A percentile compares a stretch with the other conserved stretches of the same genome.
Evolutionary conservation across 176 grass and related monocot genomes (phyloP).

Genomic region (Tuctoria greenei): DNA sequence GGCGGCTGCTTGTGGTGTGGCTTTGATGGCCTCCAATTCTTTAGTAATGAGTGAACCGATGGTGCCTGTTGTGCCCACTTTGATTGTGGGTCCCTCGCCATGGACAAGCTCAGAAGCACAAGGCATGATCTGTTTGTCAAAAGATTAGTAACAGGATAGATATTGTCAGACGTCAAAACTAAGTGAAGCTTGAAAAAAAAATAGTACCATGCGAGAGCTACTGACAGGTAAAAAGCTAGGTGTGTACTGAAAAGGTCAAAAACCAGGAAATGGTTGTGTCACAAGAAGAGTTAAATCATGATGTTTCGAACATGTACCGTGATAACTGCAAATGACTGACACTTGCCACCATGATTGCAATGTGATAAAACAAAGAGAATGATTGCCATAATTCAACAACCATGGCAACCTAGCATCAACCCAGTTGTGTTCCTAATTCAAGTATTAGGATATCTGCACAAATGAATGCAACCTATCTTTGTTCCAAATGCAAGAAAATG

Average conservation of each 20-base stretch:
- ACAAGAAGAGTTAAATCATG: conserved; percentile 40
- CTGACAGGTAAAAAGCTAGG: conserved; percentile 11
- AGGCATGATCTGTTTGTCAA: conserved; percentile 59
- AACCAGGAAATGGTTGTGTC: conserved; percentile 22
- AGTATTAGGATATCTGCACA: neutral
- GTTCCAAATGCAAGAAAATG: neutral
- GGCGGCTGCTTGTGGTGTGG: conserved; percentile 32
- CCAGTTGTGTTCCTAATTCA: conserved; percentile 8
- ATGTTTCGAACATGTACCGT: conserved; percentile 25
- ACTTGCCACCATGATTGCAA: conserved; percentile 43
- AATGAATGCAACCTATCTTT: neutral
- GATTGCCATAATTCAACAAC: conserved; percentile 34
- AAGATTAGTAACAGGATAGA: conserved; percentile 17
- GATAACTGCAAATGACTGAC: conserved; percentile 23
- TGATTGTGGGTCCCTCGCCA: conserved; percentile 43
- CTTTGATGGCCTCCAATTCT: conserved; percentile 67
- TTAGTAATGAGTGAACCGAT: conserved; percentile 81
- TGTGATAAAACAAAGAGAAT: conserved; percentile 25
- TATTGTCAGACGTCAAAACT: neutral
- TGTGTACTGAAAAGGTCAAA: conserved; percentile 12
- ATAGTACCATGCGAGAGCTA: neutral
- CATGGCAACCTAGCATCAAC: conserved; percentile 20
- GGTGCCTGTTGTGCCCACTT: conserved; percentile 79
- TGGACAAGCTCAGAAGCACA: conserved; percentile 35
- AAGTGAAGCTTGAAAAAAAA: conserved; percentile 11